phyloP scores from a whole-genome alignment of 2,329 filamentous ascomycete species.

The Aureobasidium uvarum region DNA sequence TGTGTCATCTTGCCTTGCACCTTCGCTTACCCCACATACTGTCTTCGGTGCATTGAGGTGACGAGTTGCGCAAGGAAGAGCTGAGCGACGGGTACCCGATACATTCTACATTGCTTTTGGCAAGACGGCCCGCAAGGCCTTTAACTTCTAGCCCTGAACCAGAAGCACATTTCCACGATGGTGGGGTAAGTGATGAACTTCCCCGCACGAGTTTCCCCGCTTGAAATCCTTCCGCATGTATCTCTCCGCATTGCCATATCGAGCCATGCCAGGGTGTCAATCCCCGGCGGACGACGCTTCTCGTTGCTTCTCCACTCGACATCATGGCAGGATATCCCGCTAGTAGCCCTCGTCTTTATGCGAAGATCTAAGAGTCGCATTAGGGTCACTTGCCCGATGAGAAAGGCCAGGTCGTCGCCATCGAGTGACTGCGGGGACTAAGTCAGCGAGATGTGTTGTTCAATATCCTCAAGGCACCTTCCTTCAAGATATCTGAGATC shows the following conservation, averaged over 20 bases:
- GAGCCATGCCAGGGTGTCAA: background rate
- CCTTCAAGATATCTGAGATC: background rate
- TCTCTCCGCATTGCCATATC: background rate
- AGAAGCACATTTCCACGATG: background rate
- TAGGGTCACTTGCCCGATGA: background rate
- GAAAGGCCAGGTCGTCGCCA: background rate
- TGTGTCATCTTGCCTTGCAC: background rate
- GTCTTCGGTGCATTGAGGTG: background rate
- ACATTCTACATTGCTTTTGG: background rate
- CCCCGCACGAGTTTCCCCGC: background rate
- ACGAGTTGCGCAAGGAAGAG: background rate
- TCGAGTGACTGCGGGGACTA: background rate
- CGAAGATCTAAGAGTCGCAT: background rate
- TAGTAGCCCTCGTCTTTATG: no score
- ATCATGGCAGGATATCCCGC: background rate
- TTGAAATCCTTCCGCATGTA: background rate
- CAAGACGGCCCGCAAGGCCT: background rate
- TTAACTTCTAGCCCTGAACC: background rate
- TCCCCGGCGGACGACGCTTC: background rate
- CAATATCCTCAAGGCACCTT: background rate
- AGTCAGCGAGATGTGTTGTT: background rate
- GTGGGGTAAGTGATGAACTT: background rate
- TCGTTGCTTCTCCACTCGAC: background rate
- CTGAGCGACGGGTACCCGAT: background rate
- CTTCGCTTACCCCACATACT: background rate